Conservation (phyloP, 371 early-diverging fungal genomes). For the Batrachochytrium dendrobatidis region DNA sequence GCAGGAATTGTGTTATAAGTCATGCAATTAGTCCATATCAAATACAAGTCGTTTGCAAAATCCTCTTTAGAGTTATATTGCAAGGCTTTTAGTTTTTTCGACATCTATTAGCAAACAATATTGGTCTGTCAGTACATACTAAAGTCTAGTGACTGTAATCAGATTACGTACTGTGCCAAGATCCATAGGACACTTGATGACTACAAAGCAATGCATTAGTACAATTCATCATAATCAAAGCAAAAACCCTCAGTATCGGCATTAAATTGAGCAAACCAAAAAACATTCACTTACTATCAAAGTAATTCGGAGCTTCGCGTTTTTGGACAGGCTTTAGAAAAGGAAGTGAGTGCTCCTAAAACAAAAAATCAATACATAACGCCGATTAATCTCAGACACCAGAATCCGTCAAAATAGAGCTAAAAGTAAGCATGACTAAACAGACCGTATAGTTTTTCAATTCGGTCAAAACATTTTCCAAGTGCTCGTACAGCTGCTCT, state of each 20-base stretch:
- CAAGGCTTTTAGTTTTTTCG: slow-evolving; percentile 65
- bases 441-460: slow-evolving; percentile 67
- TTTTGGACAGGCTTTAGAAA: slow-evolving; percentile 88
- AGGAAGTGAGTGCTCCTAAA: slow-evolving; percentile 72
- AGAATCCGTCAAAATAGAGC: neutral
- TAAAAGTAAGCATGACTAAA: neutral
- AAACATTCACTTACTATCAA: slow-evolving; percentile 41
- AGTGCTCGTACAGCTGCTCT: slow-evolving; percentile 83
- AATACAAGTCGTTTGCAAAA: slow-evolving; percentile 68
- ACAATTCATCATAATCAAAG: neutral
- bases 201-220: slow-evolving; percentile 34
- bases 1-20: slow-evolving; percentile 69
- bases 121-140: neutral
- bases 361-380: neutral
- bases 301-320: slow-evolving; percentile 93
- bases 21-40: slow-evolving; percentile 81
- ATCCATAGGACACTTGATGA: slow-evolving; percentile 92
- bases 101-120: slow-evolving; percentile 37
- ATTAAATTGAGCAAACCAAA: neutral
- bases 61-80: slow-evolving; percentile 70
- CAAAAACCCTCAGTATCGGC: neutral
- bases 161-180: slow-evolving; percentile 52
- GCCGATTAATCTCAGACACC: neutral
- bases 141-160: neutral
- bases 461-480: slow-evolving; percentile 76